A percentile compares a stretch with the other conserved stretches of the same genome.
Evolutionary conservation across 352 stramenopile genomes (phyloP).

Genomic region (Pythium aquatile): DNA sequence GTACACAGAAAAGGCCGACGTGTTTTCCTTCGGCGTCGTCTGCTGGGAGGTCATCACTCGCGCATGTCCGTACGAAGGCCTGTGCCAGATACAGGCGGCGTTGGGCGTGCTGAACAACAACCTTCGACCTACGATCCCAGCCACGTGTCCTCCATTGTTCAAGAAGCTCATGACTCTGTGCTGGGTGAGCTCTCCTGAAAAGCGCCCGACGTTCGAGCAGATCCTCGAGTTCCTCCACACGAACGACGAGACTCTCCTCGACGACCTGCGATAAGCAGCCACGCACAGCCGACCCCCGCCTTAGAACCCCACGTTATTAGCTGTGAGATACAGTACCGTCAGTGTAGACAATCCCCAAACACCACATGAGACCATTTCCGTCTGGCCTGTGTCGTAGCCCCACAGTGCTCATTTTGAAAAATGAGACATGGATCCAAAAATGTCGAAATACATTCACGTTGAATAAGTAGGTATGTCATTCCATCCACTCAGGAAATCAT

Average conservation of each 20-base stretch:
- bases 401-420: neutral
- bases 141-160: constrained; percentile 71
- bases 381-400: neutral
- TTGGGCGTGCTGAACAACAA: constrained; percentile 88
- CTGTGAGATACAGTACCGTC: constrained; percentile 5
- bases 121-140: constrained; percentile 75
- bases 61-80: constrained; percentile 89
- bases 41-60: constrained; percentile 88
- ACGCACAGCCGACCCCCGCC: neutral
- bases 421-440: constrained; percentile 3
- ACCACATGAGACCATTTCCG: neutral
- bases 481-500: neutral
- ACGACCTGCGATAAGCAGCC: constrained; percentile 29
- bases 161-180: constrained; percentile 86
- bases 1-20: constrained; percentile 87
- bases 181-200: constrained; percentile 71
- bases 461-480: neutral
- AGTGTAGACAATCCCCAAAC: constrained; percentile 3
- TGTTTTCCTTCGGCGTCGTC: constrained; percentile 88
- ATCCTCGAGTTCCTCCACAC: constrained; percentile 74
- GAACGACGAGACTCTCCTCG: constrained; percentile 25
- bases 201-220: constrained; percentile 77
- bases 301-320: constrained; percentile 5
- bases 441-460: neutral
- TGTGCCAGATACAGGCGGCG: constrained; percentile 88